phyloP scores from a whole-genome alignment of 2,329 filamentous ascomycete species.

The Fusarium sp. region DNA sequence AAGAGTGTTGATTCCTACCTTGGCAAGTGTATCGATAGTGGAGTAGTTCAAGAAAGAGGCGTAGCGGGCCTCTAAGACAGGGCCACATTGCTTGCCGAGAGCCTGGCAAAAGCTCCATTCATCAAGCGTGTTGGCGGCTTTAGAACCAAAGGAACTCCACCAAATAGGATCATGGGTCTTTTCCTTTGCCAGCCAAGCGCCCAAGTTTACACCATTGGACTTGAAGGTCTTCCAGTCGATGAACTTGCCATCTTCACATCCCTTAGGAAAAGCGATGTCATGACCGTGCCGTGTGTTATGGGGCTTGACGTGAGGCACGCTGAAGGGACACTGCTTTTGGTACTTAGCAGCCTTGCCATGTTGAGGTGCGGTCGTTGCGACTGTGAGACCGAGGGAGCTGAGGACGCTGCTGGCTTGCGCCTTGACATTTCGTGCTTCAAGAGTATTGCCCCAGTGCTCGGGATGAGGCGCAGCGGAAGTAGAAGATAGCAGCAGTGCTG shows the following conservation, averaged over 20 bases:
- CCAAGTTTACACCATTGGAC: neutral
- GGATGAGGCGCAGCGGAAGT: neutral
- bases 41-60: neutral
- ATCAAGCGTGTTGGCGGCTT: neutral
- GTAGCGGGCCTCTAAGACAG: neutral
- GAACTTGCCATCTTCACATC: conserved; percentile 1
- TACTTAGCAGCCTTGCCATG: conserved; percentile 7
- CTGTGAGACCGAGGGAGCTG: no score
- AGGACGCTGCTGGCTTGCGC: no score
- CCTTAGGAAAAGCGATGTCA: neutral
- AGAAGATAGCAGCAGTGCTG: neutral
- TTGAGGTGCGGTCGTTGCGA: accelerated
- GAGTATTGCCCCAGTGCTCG: neutral
- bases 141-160: neutral
- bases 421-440: no score
- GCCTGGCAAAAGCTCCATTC: conserved; percentile 8
- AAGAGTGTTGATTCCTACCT: conserved; percentile 1
- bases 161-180: neutral
- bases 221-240: neutral
- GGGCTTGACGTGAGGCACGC: neutral
- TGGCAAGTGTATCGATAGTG: conserved; percentile 2
- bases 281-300: neutral
- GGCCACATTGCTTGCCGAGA: neutral
- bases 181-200: conserved; percentile 5
- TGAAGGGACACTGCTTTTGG: neutral